Evolutionary conservation across 2,329 filamentous ascomycete genomes (phyloP), one percentile per base, ranked within the genome.

Genomic region (Lojkania enalia): DNA sequence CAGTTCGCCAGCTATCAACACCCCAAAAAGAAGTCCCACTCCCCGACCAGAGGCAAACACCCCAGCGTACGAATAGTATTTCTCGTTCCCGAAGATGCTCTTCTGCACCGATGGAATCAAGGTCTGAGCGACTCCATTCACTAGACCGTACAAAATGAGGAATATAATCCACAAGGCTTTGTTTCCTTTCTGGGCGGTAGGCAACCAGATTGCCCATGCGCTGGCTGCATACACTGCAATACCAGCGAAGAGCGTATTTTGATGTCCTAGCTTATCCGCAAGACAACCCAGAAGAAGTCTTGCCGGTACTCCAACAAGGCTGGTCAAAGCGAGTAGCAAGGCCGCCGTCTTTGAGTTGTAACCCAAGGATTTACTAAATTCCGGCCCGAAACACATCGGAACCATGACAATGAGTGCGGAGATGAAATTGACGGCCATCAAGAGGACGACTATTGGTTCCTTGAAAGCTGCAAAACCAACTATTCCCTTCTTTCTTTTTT

Each of bases 381-480:
- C 74, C 0, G 75, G 69, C 29, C 78, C 67, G 46, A 78, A 79
- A 0, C 71, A 69, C n/a, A 77, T 63, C 0, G 76, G 76, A 7
- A 76, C 67, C 38, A 72, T 69, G 32, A 75, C 71, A 3, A 73
- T 75, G 33, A 75, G 71, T 0, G 76, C 69, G 58, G 77, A 55
- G 1, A 64, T 41, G 12, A 61, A 43, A 42, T 54, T 57, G 1
- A 71, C 73, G 1, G 70, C 48, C n/a, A 67, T 69, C 20, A 70
- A 69, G 29, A 75, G 64, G 23, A 74, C 40, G 44, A 78, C 77
- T 1, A 68, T 63, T 1, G 73, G 70, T 14, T 69, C 66, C 6
- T 51, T 52, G 12, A 71, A 70, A 4, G 73, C 54, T 9, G 58
- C 57, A 20, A 71, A 65, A 32, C 71, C 67, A 11, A 77, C 62